Evolutionary conservation across 1,139 yeast species (phyloP).

Genomic region (Meyerozyma athensensis): DNA sequence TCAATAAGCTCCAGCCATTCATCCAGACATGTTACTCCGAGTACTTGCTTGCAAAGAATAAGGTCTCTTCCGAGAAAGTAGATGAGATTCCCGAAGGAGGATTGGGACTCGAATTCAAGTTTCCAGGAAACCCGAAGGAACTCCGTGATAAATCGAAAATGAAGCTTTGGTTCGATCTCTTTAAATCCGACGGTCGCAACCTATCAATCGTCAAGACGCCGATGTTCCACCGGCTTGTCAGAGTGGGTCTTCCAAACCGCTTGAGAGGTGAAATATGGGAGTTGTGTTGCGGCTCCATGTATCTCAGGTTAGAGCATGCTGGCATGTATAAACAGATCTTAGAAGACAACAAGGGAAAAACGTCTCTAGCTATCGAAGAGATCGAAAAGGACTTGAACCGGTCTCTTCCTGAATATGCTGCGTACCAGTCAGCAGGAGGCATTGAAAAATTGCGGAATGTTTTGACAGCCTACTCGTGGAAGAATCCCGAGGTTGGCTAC

Average conservation of each 20-base stretch:
- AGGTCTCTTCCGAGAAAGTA: conserved; percentile 38
- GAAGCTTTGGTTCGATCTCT: conserved; percentile 91
- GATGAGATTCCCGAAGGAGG: conserved; percentile 75
- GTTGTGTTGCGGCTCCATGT: conserved; percentile 81
- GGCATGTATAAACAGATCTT: conserved; percentile 57
- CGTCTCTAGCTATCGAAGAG: conserved; percentile 86
- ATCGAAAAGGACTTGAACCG: conserved; percentile 94
- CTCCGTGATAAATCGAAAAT: conserved; percentile 79
- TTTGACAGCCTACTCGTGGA: conserved; percentile 92
- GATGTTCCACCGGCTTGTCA: conserved; percentile 71
- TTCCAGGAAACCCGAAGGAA: conserved; percentile 83
- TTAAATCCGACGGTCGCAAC: conserved; percentile 79
- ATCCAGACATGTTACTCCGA: conserved; percentile 79
- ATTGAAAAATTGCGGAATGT: conserved; percentile 81
- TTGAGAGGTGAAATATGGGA: conserved; percentile 97
- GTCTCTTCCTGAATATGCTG: conserved; percentile 93
- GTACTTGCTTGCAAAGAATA: conserved; percentile 64
- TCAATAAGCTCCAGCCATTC: conserved; percentile 61
- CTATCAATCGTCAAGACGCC: conserved; percentile 70
- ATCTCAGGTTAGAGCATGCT: conserved; percentile 58
- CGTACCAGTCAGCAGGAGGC: conserved; percentile 84
- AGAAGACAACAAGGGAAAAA: conserved; percentile 54
- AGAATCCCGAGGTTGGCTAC: conserved; percentile 94
- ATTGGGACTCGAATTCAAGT: conserved; percentile 73
- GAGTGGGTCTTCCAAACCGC: conserved; percentile 90